Base-by-base conservation (phyloP, 805 yeast species). In the Torulaspora maleeae region DNA sequence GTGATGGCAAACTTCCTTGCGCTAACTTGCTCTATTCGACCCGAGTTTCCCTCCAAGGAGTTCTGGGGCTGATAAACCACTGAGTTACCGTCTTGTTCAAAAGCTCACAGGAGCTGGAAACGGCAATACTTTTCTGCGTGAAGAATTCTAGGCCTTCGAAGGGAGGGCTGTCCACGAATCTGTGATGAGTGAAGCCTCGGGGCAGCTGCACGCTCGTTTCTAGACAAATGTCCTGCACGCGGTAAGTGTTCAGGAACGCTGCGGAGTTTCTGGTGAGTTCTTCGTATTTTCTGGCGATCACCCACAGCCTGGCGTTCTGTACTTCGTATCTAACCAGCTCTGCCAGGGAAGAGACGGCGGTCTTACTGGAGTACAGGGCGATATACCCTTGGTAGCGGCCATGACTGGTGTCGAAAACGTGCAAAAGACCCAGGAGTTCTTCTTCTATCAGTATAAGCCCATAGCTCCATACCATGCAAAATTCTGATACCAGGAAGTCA, bases 351-450 rank as follows among this genome's bases (percentile, higher is more conserved):
- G 16, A 24, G n/a, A 10, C 12, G 6, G 45, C 10, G 13, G 16
- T 22, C 10, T 42, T 19, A 33, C 36, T 40, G 12, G 41, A 33
- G 40, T 19, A 41, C 25, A 48, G 16, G 11, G 51, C 42, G 29
- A 48, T 25, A 32, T 36, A 46, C 29, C 56, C 56, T 37, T 38
- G 41, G 43, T 51, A 51, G 38, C 48, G 48, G 27, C 27, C 39
- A 11, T 29, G 41, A 3, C 50, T 40, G 3, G 52, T 44, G 28
- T 48, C 48, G 40, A 53, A 53, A 12, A 48, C 17, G 36, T 53
- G 54, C 17, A 53, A 34, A 12, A 35, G 38, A 15, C 43, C 49
- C 20, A 49, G 25, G 25, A 32, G 30, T 11, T 34, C 43, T 13
- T 53, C 56, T 8, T 40, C 33, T 19, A 49, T 29, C 8, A 51